Base-by-base conservation (phyloP, 208 protist genomes). In the Phytomonas sp. region DNA sequence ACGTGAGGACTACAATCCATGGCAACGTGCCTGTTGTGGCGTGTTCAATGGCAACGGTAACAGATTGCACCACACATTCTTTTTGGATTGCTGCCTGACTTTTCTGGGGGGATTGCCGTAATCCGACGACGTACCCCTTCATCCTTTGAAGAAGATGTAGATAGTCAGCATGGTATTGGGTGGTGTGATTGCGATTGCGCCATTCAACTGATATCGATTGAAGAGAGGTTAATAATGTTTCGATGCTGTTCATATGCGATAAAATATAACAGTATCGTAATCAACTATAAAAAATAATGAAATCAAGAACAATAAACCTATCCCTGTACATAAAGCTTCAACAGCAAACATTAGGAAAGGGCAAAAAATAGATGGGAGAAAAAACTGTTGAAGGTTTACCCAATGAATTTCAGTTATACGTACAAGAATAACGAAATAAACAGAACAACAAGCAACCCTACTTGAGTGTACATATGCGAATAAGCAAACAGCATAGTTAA, bases 1-100 rank as follows among this genome's bases (percentile, higher is more conserved):
- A 91, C n/a, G 80, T 68, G 13, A 74, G 51, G 28, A 82, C 62
- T 5, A 70, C 75, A 33, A 88, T 59, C 61, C 75, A 88, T 17
- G 85, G 74, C 32, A 89, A 73, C 63, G 69, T 74, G 20, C 80
- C 85, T 7, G 75, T 72, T 64, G 74, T 33, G 0, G 75, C 74
- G 62, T 83, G 77, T 28, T 81, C 78, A 26, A 83, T 69, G 2
- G 85, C 74, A 33, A 88, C 66, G 9, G 36, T 66, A 8, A 83
- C 71, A 26, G 86, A 46, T 31, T 72, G 76, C 0, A 67, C 56
- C 29, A 76, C 66, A 56, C 13, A 77, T 53, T 17, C 72, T 73
- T 65, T 67, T 68, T 0, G 37, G 0, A 34, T 53, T 31, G 6
- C 51, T 64, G 7, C 30, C 61, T 56, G 0, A 23, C 20, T 2